phyloP scores from a whole-genome alignment of 352 stramenopile genomes.

The Globisporangium echinulatum region DNA sequence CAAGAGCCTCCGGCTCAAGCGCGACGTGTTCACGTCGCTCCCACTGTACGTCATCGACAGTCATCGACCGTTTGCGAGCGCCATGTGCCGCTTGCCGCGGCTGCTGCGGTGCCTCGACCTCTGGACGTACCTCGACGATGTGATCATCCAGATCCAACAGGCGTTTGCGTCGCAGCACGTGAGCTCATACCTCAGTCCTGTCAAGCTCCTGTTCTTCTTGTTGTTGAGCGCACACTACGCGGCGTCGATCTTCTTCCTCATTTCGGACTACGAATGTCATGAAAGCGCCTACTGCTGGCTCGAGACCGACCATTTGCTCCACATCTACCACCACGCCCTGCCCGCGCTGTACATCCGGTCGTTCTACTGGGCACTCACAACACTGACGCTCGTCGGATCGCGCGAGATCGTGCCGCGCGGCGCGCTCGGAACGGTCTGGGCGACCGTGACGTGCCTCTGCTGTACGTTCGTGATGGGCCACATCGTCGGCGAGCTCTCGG shows the following conservation, averaged over 20 bases:
- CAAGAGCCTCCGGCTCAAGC: constrained; percentile 35
- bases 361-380: constrained; percentile 74
- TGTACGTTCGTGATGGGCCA: constrained; percentile 75
- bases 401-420: constrained; percentile 45
- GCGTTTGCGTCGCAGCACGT: constrained; percentile 58
- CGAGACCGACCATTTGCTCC: constrained; percentile 45
- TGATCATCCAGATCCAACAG: constrained; percentile 69
- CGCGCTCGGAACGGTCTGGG: constrained; percentile 47
- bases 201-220: constrained; percentile 70
- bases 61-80: constrained; percentile 13
- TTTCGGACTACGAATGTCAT: constrained; percentile 53
- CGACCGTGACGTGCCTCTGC: constrained; percentile 41
- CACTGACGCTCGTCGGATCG: constrained; percentile 50
- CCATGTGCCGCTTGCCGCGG: constrained; percentile 45
- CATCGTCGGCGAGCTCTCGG: constrained; percentile 65
- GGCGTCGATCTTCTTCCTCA: constrained; percentile 63
- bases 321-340: constrained; percentile 47
- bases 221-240: constrained; percentile 54
- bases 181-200: constrained; percentile 56
- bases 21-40: constrained; percentile 44
- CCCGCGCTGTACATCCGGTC: constrained; percentile 47
- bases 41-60: constrained; percentile 46
- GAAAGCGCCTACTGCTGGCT: constrained; percentile 48
- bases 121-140: constrained; percentile 49
- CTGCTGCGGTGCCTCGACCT: constrained; percentile 48